Conservation (phyloP, 176 grass and related monocot genomes). For the Phoenix roebelenii region DNA sequence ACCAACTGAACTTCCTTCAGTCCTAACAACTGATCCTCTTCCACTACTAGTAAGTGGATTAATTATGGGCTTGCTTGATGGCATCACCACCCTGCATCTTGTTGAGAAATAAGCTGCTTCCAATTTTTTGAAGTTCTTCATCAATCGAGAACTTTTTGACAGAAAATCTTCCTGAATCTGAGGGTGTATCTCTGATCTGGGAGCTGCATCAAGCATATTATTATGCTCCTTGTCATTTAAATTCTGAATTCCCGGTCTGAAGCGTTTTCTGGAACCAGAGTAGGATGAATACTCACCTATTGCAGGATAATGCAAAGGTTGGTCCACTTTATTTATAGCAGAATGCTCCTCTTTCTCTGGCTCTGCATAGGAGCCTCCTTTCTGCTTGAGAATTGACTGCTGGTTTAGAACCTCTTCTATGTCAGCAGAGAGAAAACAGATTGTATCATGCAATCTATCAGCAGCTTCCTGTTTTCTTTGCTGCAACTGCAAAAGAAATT, state of each 20-base stretch:
- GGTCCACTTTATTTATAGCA: conserved; percentile 17
- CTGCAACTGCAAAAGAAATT: conserved; percentile 79
- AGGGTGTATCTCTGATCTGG: conserved; percentile 39
- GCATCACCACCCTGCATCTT: conserved; percentile 46
- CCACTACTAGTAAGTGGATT: conserved; percentile 28
- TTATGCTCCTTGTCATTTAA: conserved; percentile 35
- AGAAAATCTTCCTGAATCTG: conserved; percentile 60
- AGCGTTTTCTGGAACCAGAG: conserved; percentile 64
- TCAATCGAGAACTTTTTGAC: conserved; percentile 81
- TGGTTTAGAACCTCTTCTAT: conserved; percentile 62
- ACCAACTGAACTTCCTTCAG: conserved; percentile 71
- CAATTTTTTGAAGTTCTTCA: conserved; percentile 97
- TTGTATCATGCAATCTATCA: conserved; percentile 57
- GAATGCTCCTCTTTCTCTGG: conserved; percentile 60
- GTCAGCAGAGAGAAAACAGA: conserved; percentile 83
- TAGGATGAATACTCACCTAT: conserved; percentile 39
- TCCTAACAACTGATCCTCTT: conserved; percentile 45
- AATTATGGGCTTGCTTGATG: conserved; percentile 34
- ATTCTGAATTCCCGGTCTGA: conserved; percentile 43
- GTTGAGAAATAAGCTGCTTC: conserved; percentile 85
- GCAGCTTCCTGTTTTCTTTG: conserved; percentile 70
- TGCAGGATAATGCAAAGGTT: background rate
- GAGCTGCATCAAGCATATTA: conserved; percentile 34
- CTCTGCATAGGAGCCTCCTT: conserved; percentile 25
- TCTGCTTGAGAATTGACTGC: conserved; percentile 40